Percentiles rank a stretch among this genome's conserved stretches.
Conservation (phyloP, 2,329 filamentous ascomycete species). For the Hypoxylon sp. region DNA sequence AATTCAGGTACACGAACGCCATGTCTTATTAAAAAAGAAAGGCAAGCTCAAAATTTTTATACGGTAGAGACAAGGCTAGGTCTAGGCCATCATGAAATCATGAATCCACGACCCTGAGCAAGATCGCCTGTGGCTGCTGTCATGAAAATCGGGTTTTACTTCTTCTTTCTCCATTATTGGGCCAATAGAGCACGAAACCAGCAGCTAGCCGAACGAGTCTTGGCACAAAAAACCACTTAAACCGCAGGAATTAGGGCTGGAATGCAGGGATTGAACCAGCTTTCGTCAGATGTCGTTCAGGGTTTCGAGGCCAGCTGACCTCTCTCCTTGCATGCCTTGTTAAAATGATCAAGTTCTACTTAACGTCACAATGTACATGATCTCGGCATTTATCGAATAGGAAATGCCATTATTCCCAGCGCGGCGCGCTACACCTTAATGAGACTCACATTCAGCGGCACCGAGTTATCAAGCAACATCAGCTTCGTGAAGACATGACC, state of each 20-base stretch:
- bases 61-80: slow-evolving; percentile 8
- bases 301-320: slow-evolving; percentile 49
- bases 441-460: slow-evolving; percentile 12
- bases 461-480: slow-evolving; percentile 27
- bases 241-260: slow-evolving; percentile 48
- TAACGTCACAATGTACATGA: slow-evolving; percentile 30
- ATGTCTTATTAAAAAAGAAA: slow-evolving; percentile 37
- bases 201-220: slow-evolving; percentile 37
- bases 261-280: slow-evolving; percentile 45
- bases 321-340: slow-evolving; percentile 46
- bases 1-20: slow-evolving; percentile 32
- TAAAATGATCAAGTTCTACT: slow-evolving; percentile 38
- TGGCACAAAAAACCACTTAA: slow-evolving; percentile 32
- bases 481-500: slow-evolving; percentile 27
- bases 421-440: slow-evolving; percentile 22
- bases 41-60: neutral
- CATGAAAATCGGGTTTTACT: slow-evolving; percentile 32
- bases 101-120: slow-evolving; percentile 22
- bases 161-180: slow-evolving; percentile 38
- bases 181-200: slow-evolving; percentile 38
- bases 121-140: slow-evolving; percentile 40
- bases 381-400: slow-evolving; percentile 36
- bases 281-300: slow-evolving; percentile 44
- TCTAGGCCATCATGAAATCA: slow-evolving; percentile 12
- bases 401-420: slow-evolving; percentile 25